Evolutionary conservation across 768 basidiomycete genomes (phyloP), one percentile per base, ranked within the genome.

Genomic region (Russula virescens): DNA sequence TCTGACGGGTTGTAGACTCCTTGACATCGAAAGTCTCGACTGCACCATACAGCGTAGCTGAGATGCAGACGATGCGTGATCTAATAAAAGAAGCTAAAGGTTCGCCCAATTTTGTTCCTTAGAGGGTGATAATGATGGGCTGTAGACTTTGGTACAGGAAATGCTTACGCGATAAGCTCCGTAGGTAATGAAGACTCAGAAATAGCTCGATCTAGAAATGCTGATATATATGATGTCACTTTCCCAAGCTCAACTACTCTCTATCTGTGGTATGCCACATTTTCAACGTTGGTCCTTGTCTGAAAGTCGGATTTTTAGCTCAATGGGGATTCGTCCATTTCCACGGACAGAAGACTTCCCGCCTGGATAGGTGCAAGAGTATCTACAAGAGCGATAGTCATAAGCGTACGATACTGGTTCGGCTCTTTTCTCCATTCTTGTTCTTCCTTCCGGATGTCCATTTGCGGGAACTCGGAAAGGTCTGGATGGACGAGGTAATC

Each of bases 381-480:
- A 63, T 63, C 9, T 59, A 59, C 13, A 3, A 42, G 23, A 51
- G 13, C 21, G 19, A n/a, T 19, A 0, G 16, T 14, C 45, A 21
- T 26, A 54, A 55, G 46, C 62, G 38, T 5, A 63, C 62, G 31
- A 53, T n/a, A 21, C 38, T 23, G 14, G 6, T 64, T 18, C 43
- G 6, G 34, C 1, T 53, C 16, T 19, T 64, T 21, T 62, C 63
- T 5, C 16, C 28, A n/a, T 7, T 52, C 8, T 51, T 64, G 18
- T 56, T 64, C 48, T 61, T 51, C 55, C 18, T 47, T 19, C 63
- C 63, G 43, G 48, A 63, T 35, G 49, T 52, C 13, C 55, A 64
- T 53, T 38, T 64, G n/a, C 54, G 55, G 5, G 63, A 63, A 55
- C 35, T 64, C 7, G 18, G 31, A 9, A 62, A 52, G 19, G 31